These are phyloP conservation scores for Colletotrichum lini DNA, from an alignment of 2,329 filamentous ascomycete species.

Conservation along the genomic window DNA sequence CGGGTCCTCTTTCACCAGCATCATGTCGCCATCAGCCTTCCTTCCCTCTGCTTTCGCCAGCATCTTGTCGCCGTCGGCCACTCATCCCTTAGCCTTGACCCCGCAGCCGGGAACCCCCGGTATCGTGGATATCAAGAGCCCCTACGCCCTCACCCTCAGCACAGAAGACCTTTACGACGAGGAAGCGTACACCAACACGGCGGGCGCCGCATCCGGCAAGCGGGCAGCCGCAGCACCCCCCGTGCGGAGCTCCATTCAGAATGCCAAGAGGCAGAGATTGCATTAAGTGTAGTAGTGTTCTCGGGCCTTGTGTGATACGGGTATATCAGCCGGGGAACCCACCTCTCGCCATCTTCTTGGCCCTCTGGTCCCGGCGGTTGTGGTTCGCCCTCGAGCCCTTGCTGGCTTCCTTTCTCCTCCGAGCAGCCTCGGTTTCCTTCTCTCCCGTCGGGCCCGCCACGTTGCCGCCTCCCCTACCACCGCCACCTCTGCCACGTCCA, in stretches of 20 bases:
- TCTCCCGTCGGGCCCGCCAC: conserved; percentile 77
- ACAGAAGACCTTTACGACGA: conserved; percentile 53
- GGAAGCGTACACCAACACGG: conserved; percentile 6
- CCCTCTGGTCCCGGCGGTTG: conserved; percentile 80
- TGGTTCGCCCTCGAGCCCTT: conserved; percentile 90
- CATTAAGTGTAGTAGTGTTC: conserved; percentile 34
- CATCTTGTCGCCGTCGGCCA: conserved; percentile 48
- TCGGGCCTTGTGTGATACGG: background rate
- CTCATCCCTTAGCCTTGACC: conserved; percentile 46
- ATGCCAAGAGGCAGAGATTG: conserved; percentile 47
- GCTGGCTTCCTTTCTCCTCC: conserved; percentile 84
- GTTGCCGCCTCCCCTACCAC: conserved; percentile 67
- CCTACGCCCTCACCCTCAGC: conserved; percentile 55
- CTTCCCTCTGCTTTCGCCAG: conserved; percentile 47
- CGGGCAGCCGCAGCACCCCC: conserved; percentile 33
- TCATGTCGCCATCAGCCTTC: conserved; percentile 48
- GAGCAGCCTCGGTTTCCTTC: conserved; percentile 78
- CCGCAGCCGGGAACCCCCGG: conserved; percentile 50
- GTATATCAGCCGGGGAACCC: conserved; percentile 53
- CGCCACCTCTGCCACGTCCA: conserved; percentile 61
- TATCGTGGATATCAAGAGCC: conserved; percentile 54
- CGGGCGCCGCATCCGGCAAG: conserved; percentile 6
- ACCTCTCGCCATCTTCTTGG: conserved; percentile 74
- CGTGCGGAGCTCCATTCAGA: conserved; percentile 43
- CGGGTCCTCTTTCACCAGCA: conserved; percentile 51